Evolutionary conservation across 2,329 filamentous ascomycete species (phyloP), one percentile per base, ranked within the genome.

Genomic region (Phialophora verrucosa): DNA sequence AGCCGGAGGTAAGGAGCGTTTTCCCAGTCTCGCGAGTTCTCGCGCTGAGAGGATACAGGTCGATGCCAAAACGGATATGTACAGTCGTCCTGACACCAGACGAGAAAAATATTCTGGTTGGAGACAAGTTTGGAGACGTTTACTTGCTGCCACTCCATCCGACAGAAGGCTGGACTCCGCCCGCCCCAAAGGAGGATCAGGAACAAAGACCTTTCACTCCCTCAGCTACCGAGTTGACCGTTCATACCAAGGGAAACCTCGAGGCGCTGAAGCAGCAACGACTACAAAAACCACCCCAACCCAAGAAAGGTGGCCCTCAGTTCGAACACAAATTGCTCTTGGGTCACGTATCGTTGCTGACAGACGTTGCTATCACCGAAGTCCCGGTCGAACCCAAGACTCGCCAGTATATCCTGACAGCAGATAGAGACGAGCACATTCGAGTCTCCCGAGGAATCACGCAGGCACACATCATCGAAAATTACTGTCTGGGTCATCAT

Each of bases 101-200:
- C 75, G 84, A 87, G 68, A 83, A 84, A 51, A 91, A 88, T 8
- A 91, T 99, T 69, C 79, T 98, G 65, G 88, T 87, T 68, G 94
- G 88, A 60, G 95, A 99, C 82, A 99, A 99, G 78, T 98, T 98
- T 75, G 95, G 95, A 71, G 95, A 99, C 77, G 94, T 97, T 67
- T 98, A 97, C 79, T 87, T 91, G 11, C 80, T 99, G 7, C 94
- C 95, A 14, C 82, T 98, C 2, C 76, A 92, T 53, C 78, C 76
- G 6, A 75, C 73, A 31, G 73, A 75, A 27, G 68, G 73, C 72
- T 67, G 74, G 79, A 80, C 31, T 77, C 75, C 44, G 78, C 83
- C 12, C 73, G 77, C 74, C 65, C 51, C 42, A 20, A 67, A 67
- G 42, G 49, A 61, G 6, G 67, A 68, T 32, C 61, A 72, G 56